Base-by-base conservation (phyloP, 176 grass and related monocot species). In the Thalia dealbata region DNA sequence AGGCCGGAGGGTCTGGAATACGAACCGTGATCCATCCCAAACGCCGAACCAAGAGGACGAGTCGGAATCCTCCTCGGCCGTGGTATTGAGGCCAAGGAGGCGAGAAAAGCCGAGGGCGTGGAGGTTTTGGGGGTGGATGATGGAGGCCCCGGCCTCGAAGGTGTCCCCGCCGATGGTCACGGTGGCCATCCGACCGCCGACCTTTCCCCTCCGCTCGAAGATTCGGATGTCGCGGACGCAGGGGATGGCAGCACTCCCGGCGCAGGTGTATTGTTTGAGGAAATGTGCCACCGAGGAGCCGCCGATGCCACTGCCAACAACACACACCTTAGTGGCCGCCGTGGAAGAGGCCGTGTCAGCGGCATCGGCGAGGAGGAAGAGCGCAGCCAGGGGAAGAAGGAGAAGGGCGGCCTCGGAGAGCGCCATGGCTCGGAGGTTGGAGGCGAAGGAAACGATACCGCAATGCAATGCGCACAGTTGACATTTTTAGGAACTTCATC, bases 211-310 rank as follows among this genome's bases (percentile, higher is more conserved):
- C 50, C 84, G 84, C 81, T 96, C 92, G 78, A 96, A 91, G 46
- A 96, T 69, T 74, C 81, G 86, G 24, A 96, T 62, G 15, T 80
- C 76, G 22, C 71, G 41, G 54, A 79, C 14, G 66, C 77, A 79
- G 9, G 55, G 38, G 76, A 78, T 38, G 51, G 62, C 11, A 72
- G 79, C 19, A 19, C 64, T 56, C 25, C 44, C 18, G 42, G 72
- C 52, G 63, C 74, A 16, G 50, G 88, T 84, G 70, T 96, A 86
- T 51, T 85, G 85, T 26, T 83, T 76, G 80, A 96, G 84, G 75
- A 96, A 96, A 82, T 88, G 87, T 73, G 92, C 82, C 24, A 85
- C 82, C 35, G 92, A 96, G 24, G 92, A 80, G 51, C 86, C 88
- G 10, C 82, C 90, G 52, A 96, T 96, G 55, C 92, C 92, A 63